Evolutionary conservation across 148 eudicot genomes (phyloP).

Genomic region (Polygonum aviculare): DNA sequence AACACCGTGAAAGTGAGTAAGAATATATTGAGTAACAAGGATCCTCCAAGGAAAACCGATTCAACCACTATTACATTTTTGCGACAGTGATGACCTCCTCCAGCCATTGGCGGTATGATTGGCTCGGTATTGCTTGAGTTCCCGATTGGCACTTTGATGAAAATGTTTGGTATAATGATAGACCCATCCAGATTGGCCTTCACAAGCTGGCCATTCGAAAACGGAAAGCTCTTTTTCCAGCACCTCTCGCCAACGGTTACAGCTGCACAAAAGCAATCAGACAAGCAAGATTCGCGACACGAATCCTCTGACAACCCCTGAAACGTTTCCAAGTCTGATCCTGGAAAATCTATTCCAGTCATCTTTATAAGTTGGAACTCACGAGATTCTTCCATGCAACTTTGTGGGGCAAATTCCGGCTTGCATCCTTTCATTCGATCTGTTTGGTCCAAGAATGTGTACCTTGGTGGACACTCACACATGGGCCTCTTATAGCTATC

Average conservation of each 20-base stretch:
- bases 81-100: neutral
- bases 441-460: slow-evolving; percentile 4
- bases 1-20: neutral
- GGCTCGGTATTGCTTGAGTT: neutral
- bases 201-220: neutral
- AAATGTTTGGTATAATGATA: neutral
- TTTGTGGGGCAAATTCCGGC: slow-evolving; percentile 12
- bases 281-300: neutral
- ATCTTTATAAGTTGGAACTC: neutral
- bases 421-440: slow-evolving; percentile 4
- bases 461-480: slow-evolving; percentile 13
- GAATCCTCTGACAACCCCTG: neutral
- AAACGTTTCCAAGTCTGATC: neutral
- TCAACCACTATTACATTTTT: neutral
- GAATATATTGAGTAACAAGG: neutral
- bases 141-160: neutral
- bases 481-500: slow-evolving; percentile 7
- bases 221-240: neutral
- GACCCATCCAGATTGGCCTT: neutral
- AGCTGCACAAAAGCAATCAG: slow-evolving; percentile 4
- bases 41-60: neutral
- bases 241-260: neutral
- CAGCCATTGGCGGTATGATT: neutral
- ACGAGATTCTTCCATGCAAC: neutral
- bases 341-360: neutral